Percentiles rank a stretch among this genome's conserved stretches.
phyloP scores from a whole-genome alignment of 2,329 filamentous ascomycete genomes.

The Colletotrichum limetticola region DNA sequence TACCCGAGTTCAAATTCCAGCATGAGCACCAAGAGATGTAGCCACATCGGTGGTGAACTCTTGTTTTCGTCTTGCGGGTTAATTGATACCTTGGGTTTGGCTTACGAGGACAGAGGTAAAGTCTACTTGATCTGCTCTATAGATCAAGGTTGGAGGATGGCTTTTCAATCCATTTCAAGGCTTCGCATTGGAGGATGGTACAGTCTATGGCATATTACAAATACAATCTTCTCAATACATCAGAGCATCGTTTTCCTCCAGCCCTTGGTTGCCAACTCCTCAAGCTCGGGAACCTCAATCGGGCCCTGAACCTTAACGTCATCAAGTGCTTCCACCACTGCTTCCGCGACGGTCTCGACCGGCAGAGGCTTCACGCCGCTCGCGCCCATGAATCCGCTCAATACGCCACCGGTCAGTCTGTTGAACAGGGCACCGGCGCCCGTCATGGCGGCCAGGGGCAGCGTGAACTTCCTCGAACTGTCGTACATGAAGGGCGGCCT shows the following conservation, averaged over 20 bases:
- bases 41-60: no score
- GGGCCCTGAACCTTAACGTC: constrained; percentile 79
- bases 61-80: no score
- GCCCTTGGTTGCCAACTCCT: constrained; percentile 80
- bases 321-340: constrained; percentile 86
- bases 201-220: constrained; percentile 41
- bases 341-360: constrained; percentile 87
- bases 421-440: constrained; percentile 83
- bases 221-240: constrained; percentile 37
- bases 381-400: constrained; percentile 82
- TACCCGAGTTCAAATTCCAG: no score
- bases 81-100: no score
- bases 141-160: neutral
- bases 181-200: constrained; percentile 38
- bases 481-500: constrained; percentile 93
- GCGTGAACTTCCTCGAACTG: constrained; percentile 79
- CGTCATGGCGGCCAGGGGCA: constrained; percentile 84
- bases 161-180: neutral
- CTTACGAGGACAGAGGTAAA: no score
- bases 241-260: constrained; percentile 94
- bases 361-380: constrained; percentile 88
- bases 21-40: no score
- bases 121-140: no score
- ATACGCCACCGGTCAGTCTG: constrained; percentile 76
- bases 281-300: constrained; percentile 83